Evolutionary conservation across 2,329 filamentous ascomycete species (phyloP).

Genomic region (Ceratocystis alfenasii): DNA sequence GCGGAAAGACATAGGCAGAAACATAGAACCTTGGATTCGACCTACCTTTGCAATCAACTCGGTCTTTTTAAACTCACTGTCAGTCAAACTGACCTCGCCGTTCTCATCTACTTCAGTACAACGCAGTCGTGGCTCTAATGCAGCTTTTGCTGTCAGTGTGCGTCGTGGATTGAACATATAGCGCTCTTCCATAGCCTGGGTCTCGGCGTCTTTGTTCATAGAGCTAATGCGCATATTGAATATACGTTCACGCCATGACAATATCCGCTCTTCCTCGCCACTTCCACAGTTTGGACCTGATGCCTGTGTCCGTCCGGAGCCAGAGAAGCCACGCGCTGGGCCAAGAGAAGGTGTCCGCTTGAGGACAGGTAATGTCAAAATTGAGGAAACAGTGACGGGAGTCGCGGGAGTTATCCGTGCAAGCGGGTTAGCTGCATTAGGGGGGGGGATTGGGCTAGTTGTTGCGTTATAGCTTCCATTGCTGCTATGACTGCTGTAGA

Average conservation of each 20-base stretch:
- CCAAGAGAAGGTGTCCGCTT: background rate
- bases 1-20: constrained; percentile 11
- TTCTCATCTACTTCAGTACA: constrained; percentile 93
- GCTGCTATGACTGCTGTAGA: background rate
- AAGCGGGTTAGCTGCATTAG: background rate
- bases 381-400: background rate
- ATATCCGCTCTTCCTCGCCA: constrained; percentile 17
- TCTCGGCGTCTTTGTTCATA: constrained; percentile 20
- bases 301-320: background rate
- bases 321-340: constrained; percentile 9
- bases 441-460: background rate
- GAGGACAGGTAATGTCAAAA: background rate
- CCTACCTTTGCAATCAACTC: constrained; percentile 85
- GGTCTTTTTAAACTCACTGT: constrained; percentile 94
- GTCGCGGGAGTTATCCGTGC: background rate
- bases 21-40: background rate
- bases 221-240: constrained; percentile 20
- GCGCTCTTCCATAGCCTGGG: constrained; percentile 15
- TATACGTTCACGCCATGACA: constrained; percentile 22
- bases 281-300: background rate
- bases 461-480: background rate
- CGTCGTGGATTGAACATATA: constrained; percentile 22
- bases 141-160: constrained; percentile 60
- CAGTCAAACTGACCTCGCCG: constrained; percentile 82
- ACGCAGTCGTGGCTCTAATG: constrained; percentile 71